Evolutionary conservation across 257 asterid species (phyloP).

Genomic region (Coffea eugenioides): DNA sequence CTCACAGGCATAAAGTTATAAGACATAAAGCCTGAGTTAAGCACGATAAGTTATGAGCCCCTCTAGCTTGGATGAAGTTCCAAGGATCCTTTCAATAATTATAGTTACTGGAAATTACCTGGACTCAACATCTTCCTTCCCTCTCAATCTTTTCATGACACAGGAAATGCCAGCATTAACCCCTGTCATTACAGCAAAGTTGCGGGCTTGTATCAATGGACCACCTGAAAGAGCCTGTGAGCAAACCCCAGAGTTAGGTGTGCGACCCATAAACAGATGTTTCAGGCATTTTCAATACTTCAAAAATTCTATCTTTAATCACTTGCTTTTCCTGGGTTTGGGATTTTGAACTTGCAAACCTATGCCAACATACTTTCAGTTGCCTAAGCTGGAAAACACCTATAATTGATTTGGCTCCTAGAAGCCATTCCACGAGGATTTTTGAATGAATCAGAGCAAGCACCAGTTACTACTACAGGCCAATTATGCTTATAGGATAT

Average conservation of each 20-base stretch:
- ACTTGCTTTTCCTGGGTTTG: neutral
- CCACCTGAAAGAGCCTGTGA: conserved; percentile 87
- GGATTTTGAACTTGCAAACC: neutral
- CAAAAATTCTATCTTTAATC: neutral
- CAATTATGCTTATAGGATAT: neutral
- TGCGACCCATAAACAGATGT: neutral
- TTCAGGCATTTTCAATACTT: neutral
- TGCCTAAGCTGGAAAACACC: neutral
- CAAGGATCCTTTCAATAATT: neutral
- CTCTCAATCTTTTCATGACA: conserved; percentile 84
- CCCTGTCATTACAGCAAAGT: conserved; percentile 94
- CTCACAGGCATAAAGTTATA: neutral
- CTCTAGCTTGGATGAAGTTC: neutral
- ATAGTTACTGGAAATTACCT: conserved; percentile 39
- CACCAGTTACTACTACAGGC: neutral
- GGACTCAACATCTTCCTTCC: conserved; percentile 90
- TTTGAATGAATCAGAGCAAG: neutral
- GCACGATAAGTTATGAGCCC: neutral
- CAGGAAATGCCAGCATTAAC: conserved; percentile 89
- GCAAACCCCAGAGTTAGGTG: conserved; percentile 5
- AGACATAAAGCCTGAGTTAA: neutral
- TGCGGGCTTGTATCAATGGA: conserved; percentile 83
- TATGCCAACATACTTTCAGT: neutral
- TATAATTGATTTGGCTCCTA: neutral
- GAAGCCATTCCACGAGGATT: neutral